A percentile compares a stretch with the other conserved stretches of the same genome.
These are phyloP conservation scores for Quercus engelmannii DNA, from an alignment of 306 rosid species.

Conservation along the genomic window DNA sequence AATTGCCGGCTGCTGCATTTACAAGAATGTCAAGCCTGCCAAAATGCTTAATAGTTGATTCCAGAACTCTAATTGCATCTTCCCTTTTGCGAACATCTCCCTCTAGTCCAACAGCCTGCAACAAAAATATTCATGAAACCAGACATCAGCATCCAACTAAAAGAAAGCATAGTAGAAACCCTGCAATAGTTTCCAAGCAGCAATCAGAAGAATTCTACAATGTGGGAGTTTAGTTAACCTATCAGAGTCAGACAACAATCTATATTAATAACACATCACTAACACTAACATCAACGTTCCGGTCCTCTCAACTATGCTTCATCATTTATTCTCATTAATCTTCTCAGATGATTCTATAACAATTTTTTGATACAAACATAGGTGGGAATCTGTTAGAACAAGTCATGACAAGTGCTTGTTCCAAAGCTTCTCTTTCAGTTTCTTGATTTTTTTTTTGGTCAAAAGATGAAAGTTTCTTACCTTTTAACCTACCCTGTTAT, in stretches of 20 bases:
- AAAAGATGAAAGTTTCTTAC: too few relatives aligned
- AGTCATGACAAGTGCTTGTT: too few relatives aligned
- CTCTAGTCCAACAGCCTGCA: conserved; percentile 73
- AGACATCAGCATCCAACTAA: neutral
- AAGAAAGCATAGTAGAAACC: neutral
- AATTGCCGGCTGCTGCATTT: conserved; percentile 91
- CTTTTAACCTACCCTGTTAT: too few relatives aligned
- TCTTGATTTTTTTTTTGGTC: too few relatives aligned
- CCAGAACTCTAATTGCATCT: conserved; percentile 71
- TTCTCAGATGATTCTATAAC: too few relatives aligned
- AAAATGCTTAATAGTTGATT: conserved; percentile 63
- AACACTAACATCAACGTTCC: neutral
- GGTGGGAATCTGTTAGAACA: too few relatives aligned
- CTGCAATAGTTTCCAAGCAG: neutral
- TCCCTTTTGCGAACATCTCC: conserved; percentile 90
- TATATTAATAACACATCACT: neutral
- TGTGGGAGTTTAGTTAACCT: neutral
- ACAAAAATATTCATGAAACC: neutral
- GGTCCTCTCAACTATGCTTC: neutral
- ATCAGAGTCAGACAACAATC: neutral
- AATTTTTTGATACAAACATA: too few relatives aligned
- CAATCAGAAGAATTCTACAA: neutral
- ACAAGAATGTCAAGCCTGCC: conserved; percentile 86
- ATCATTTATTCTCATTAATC: neutral
- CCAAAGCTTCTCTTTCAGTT: too few relatives aligned